phyloP scores from a whole-genome alignment of 2,329 filamentous ascomycete genomes.

The Cordyceps farinosa region DNA sequence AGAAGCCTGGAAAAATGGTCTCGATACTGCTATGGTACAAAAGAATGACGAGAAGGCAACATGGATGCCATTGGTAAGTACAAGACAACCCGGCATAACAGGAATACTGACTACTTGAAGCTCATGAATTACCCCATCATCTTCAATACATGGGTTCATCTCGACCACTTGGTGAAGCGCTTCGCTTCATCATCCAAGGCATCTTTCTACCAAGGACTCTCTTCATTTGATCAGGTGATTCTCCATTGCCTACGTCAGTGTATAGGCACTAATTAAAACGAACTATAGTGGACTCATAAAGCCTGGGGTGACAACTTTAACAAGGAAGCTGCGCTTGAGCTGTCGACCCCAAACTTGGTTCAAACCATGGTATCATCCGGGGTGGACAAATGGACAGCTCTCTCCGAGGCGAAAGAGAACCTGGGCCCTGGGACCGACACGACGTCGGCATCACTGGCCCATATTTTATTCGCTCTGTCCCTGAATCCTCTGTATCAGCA shows the following conservation, averaged over 20 bases:
- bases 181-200: not conserved
- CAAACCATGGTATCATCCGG: constrained; percentile 10
- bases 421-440: not conserved
- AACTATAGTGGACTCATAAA: not conserved
- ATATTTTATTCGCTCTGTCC: not conserved
- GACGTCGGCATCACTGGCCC: not conserved
- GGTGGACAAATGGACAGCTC: not conserved
- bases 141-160: not conserved
- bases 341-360: not conserved
- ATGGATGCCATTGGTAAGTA: not conserved
- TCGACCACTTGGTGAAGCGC: not conserved
- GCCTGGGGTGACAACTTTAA: not conserved
- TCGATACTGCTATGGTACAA: not conserved
- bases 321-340: not conserved
- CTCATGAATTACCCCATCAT: not conserved
- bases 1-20: not conserved
- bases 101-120: not conserved
- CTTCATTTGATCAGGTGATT: not conserved
- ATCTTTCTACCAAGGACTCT: not conserved
- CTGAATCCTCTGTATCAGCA: not conserved
- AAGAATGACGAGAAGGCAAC: not conserved
- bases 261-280: not conserved
- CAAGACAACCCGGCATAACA: not conserved
- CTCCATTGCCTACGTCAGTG: not conserved
- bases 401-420: not conserved